Base-by-base conservation (phyloP, 179 eudicot genomes). In the Pouteria campechiana region DNA sequence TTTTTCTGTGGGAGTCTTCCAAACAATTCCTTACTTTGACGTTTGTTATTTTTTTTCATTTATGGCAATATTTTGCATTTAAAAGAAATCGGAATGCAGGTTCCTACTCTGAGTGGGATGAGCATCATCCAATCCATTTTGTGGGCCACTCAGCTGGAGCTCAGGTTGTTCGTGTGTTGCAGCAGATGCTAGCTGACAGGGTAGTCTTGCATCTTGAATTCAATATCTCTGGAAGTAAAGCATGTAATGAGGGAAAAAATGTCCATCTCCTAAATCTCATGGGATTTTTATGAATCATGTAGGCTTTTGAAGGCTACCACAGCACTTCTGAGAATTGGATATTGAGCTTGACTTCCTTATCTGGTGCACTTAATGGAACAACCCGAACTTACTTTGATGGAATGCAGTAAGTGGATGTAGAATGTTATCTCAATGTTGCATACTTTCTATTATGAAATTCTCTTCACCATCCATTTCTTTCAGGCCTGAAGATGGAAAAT, bases 121-220 rank as follows among this genome's bases (percentile, higher is more conserved):
- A 89, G 48, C 79, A 85, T 65, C 93, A 89, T 37, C 97, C 97
- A 13, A 66, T 85, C 64, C 97, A 89, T 46, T 89, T 85, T 54
- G 93, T 89, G 31, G 97, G 95, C 54, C 97, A 89, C 70, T 89
- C 97, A 16, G 79, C 95, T 7, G 97, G 97, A 14, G 97, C 93
- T 0, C 97, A 89, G 64, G 97, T 85, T 56, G 85, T 76, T 7
- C 71, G 97, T 23, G 83, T 81, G 54, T 62, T 89, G 71, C 97
- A 89, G 69, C 93, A 89, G 58, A 85, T 85, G 97, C 93, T 89
- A 37, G 89, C 93, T 37, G 93, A 89, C 55, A 78, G 76, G 95
- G 97, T 79, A 17, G 16, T 46, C 16, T 46, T 35, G 40, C 19
- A 39, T 8, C 15, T 2, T n/a, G 31, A 2, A 14, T 3, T 3